Evolutionary conservation across 495 filamentous ascomycete genomes (phyloP).

Genomic region (Durotheca rogersii): DNA sequence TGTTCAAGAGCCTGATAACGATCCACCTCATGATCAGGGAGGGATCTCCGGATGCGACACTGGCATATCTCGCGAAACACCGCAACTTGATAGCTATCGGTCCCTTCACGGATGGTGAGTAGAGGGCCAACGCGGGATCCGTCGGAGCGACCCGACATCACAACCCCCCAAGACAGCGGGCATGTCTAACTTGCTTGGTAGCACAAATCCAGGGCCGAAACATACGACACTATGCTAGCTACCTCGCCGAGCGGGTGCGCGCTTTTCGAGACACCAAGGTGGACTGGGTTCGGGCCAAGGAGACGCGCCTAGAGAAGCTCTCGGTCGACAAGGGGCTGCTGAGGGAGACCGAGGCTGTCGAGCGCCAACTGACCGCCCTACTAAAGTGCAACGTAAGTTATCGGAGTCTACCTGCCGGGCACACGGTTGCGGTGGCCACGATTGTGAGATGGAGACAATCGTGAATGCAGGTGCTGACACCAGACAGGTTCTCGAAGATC

Average conservation of each 20-base stretch:
- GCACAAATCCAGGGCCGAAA: constrained; percentile 96
- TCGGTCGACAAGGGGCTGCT: constrained; percentile 91
- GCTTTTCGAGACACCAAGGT: constrained; percentile 80
- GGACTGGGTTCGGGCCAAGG: constrained; percentile 85
- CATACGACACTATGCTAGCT: constrained; percentile 87
- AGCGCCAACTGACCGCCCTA: constrained; percentile 81
- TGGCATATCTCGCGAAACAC: constrained; percentile 81
- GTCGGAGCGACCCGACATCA: not conserved
- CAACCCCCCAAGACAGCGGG: too few relatives aligned
- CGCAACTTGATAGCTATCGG: constrained; percentile 83
- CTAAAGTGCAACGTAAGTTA: constrained; percentile 82
- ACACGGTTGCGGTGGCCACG: too few relatives aligned
- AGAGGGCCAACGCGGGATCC: too few relatives aligned
- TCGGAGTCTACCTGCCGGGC: too few relatives aligned
- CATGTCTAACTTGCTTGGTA: constrained; percentile 41
- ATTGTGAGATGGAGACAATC: too few relatives aligned
- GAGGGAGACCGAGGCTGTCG: constrained; percentile 88
- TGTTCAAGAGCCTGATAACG: constrained; percentile 94
- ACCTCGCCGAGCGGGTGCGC: constrained; percentile 77
- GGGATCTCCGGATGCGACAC: constrained; percentile 83
- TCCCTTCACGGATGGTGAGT: constrained; percentile 87
- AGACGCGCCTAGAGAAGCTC: constrained; percentile 78
- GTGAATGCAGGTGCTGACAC: constrained; percentile 20
- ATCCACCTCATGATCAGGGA: constrained; percentile 97
- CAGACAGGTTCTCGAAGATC: constrained; percentile 76